Evolutionary conservation across 1,139 yeast genomes (phyloP), one percentile per base, ranked within the genome.

Genomic region (Yamadazyma oceani): DNA sequence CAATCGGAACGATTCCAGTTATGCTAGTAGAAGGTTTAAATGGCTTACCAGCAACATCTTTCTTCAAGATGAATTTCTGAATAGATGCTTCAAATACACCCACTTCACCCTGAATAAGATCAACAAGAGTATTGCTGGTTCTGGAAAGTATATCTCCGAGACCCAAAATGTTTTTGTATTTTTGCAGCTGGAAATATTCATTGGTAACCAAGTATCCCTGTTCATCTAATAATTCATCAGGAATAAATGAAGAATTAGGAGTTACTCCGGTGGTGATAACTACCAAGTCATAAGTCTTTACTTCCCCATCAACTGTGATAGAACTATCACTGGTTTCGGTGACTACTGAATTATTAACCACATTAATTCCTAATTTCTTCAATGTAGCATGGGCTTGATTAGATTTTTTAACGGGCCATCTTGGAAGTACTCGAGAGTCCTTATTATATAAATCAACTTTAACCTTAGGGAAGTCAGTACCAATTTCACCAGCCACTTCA

Each of bases 401-500:
- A 32, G 6, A 64, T 62, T 2, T 39, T 34, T 46, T 36, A 6
- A 39, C 39, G 8, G 50, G 47, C 10, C 49, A 29, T 0, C 26
- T 26, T 2, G 38, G 26, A 38, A 61, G 49, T 1, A 62, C 60
- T n/a, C 42, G 51, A 3, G 39, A 21, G 1, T 44, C 26, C 9
- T 64, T 63, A 3, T 61, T 50, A 37, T 45, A 53, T 19, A 62
- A 46, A 5, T 54, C 50, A 16, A 60, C 53, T 9, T 45, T 42
- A 13, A 56, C 50, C 2, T 43, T 26, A 32, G 49, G 46, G 28
- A 37, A 52, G 16, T 38, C 39, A 17, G 36, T 36, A 4, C 51
- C 63, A 13, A 62, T 44, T 34, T 62, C 67, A 2, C 60, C 63
- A 4, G 60, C 55, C 5, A 49, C 32, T 39, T 63, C 67, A 19